Conservation (phyloP, 2,329 filamentous ascomycete genomes). For the Phaeosphaeria sp. region DNA sequence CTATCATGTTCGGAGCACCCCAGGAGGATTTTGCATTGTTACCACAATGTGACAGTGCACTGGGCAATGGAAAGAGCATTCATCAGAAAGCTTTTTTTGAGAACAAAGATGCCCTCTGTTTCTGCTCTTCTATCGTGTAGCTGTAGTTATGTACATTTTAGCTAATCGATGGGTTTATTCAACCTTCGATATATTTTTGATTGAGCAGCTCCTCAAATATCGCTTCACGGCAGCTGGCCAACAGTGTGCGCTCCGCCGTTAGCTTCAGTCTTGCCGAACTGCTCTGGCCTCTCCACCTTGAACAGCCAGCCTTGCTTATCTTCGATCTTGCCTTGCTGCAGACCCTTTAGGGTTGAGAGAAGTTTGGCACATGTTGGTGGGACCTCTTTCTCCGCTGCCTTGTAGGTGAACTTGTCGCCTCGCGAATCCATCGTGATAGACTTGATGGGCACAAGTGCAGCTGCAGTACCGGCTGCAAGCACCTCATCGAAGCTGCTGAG, state of each 20-base stretch:
- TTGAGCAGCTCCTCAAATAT: background rate
- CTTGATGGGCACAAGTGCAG: constrained; percentile 87
- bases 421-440: constrained; percentile 78
- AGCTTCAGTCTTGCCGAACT: constrained; percentile 38
- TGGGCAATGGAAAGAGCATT: background rate
- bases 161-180: background rate
- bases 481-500: constrained; percentile 74
- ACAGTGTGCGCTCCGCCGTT: constrained; percentile 37
- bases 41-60: background rate
- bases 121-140: too few relatives aligned
- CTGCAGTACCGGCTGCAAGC: constrained; percentile 90
- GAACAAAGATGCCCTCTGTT: background rate
- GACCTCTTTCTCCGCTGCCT: constrained; percentile 68
- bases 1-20: background rate
- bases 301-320: constrained; percentile 79
- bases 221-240: constrained; percentile 41
- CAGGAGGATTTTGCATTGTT: background rate
- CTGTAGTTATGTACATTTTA: background rate
- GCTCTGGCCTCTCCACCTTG: constrained; percentile 50
- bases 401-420: constrained; percentile 63
- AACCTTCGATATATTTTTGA: background rate
- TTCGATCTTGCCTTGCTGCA: constrained; percentile 80
- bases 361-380: constrained; percentile 77
- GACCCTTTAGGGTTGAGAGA: constrained; percentile 77
- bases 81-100: background rate